These are phyloP conservation scores for Galeopsis tetrahit DNA, from an alignment of 257 asterid species.

Conservation along the genomic window DNA sequence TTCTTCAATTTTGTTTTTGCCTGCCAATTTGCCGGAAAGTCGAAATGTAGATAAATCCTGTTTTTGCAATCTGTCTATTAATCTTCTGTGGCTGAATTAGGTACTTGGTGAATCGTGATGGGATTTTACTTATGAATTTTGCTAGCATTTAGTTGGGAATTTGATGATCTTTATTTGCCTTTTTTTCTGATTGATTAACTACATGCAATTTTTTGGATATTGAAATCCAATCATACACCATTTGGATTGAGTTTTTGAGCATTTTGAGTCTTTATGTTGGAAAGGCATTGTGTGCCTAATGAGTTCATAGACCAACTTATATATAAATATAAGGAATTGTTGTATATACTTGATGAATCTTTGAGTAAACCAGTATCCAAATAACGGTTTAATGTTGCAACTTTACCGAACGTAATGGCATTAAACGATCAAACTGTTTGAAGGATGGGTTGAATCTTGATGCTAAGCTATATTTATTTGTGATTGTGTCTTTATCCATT, in stretches of 20 bases:
- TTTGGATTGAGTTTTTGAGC: not conserved
- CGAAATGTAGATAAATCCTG: too few relatives aligned
- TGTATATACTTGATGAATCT: not conserved
- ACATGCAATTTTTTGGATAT: not conserved
- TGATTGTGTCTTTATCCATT: not conserved
- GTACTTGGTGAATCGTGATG: not conserved
- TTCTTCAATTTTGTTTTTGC: too few relatives aligned
- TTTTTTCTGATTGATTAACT: not conserved
- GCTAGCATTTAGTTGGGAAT: not conserved
- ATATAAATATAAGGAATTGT: not conserved
- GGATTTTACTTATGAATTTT: conserved; percentile 7
- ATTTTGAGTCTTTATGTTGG: too few relatives aligned
- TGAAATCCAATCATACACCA: not conserved
- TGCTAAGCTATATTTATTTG: not conserved
- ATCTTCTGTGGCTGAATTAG: not conserved
- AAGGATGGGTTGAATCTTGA: not conserved
- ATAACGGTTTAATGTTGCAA: not conserved
- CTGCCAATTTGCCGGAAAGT: too few relatives aligned
- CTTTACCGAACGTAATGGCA: not conserved
- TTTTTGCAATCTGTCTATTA: not conserved
- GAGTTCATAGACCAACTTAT: not conserved
- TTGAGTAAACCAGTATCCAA: not conserved
- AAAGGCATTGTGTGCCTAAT: not conserved
- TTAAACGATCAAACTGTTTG: not conserved
- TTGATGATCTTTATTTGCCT: not conserved